Evolutionary conservation across 164 flowering plant genomes (phyloP), one percentile per base, ranked within the genome.

Genomic region (Saururus chinensis): DNA sequence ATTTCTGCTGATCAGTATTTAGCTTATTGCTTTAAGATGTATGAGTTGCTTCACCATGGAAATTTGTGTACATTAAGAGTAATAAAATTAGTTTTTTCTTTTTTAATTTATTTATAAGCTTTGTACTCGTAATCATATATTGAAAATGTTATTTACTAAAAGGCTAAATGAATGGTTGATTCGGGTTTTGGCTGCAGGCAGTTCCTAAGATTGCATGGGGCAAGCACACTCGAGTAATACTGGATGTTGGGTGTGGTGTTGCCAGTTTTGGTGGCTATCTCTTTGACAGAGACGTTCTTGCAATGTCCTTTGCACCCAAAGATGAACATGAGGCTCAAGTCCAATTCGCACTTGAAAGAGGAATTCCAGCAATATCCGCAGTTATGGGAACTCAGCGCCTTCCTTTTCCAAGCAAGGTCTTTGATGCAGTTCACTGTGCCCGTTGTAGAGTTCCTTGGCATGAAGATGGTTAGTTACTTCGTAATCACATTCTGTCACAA

Each of bases 281-380:
- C 1, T 88, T 90, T 24, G 95, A 90, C 0, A 82, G 81, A 76
- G 90, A 83, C 69, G 97, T 93, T 56, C 83, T 90, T 9, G 56
- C 97, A 42, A 84, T 90, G 95, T 90, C 98, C 0, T 86, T 93
- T 74, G 98, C 96, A 40, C 98, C 97, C 7, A 93, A 88, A 75
- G 99, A 93, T 69, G 96, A 90, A 66, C 96, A 90, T 26, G 96
- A 86, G 60, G 98, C 97, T 58, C 98, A 93, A 68, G 95, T 93
- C 59, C 97, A 93, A 66, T 86, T 90, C 70, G 97, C 96, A 5
- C 88, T 90, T 24, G 97, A 90, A 68, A 78, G 97, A 22, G 96
- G 99, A 23, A 88, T 93, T 53, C 99, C 99, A 56, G 96, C 91
- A 53, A 87, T 90, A 59, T 90, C 96, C 40, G 97, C 97, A 26